Base-by-base conservation (phyloP, 805 yeast species). In the Cyberlindnera subsufficiens region DNA sequence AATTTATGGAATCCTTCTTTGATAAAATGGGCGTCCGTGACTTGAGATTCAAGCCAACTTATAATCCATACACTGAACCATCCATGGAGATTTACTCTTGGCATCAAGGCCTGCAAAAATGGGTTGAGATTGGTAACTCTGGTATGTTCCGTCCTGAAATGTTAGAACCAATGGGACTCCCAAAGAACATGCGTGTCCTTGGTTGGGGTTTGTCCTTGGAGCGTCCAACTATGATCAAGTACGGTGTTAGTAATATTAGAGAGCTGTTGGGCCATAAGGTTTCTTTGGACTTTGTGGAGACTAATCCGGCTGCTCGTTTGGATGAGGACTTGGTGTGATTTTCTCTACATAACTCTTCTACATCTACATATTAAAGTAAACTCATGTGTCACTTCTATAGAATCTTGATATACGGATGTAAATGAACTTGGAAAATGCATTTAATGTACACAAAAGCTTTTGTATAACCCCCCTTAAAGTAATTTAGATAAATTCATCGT, bases 71-170 rank as follows among this genome's bases (percentile, higher is more conserved):
- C 77, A 93, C 99, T 45, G 99, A 93, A 69, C 99, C 99, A 45
- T 86, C 96, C 7, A 78, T 93, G 78, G 99, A 93, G 72, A 93
- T 93, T 54, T 93, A 84, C 66, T 93, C 97, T 39, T 93, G 87
- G 85, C 99, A 93, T 69, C 82, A 80, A 56, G 96, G 96, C 39
- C 76, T 93, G 58, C 82, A 76, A 55, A 93, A 88, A 66, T 95
- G 99, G 99, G 99, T 93, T 50, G 99, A 93, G 74, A 91, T 93
- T 59, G 99, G 99, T 66, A 93, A 93, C 75, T 89, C 97, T 16
- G 99, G 99, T 66, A 85, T 93, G 96, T 93, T 93, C 77, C 82
- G 99, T 70, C 99, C 99, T 13, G 99, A 93, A 71, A 93, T 93
- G 99, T 75, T 95, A 63, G 96, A 89, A 70, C 72, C 96, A 36